phyloP scores from a whole-genome alignment of 441 rosid species.

The Erodium moschatum region DNA sequence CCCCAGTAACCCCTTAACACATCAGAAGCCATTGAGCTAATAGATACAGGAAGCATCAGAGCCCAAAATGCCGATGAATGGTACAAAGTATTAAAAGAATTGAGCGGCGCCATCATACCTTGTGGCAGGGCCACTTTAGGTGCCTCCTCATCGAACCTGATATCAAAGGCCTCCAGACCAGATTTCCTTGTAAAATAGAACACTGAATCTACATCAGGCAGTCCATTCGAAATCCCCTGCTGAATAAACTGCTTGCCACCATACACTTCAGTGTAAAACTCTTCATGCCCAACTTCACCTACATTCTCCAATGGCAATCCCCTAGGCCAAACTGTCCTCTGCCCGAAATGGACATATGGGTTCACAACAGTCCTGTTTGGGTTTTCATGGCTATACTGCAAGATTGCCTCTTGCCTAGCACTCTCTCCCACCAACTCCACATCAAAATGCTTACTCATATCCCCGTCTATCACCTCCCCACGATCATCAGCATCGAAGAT shows the following conservation, averaged over 20 bases:
- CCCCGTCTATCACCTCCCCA: conserved; percentile 67
- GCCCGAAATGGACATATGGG: conserved; percentile 83
- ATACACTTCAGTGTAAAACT: conserved; percentile 68
- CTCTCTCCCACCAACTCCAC: conserved; percentile 67
- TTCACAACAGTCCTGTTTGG: conserved; percentile 64
- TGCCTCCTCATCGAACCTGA: conserved; percentile 67
- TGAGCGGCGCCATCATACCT: conserved; percentile 74
- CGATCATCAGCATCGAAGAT: conserved; percentile 84
- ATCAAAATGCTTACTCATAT: conserved; percentile 76
- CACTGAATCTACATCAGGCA: conserved; percentile 93
- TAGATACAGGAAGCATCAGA: conserved; percentile 82
- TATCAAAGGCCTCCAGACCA: conserved; percentile 62
- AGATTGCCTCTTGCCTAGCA: conserved; percentile 60
- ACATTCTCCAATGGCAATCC: conserved; percentile 88
- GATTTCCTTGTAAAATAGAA: conserved; percentile 77
- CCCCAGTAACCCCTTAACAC: conserved; percentile 89
- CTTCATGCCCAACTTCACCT: conserved; percentile 71
- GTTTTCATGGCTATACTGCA: conserved; percentile 77
- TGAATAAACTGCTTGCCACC: conserved; percentile 89
- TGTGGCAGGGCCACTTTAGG: conserved; percentile 88
- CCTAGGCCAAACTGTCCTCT: conserved; percentile 88
- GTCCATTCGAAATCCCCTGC: conserved; percentile 82
- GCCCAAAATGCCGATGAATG: conserved; percentile 92
- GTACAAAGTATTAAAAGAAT: conserved; percentile 73
- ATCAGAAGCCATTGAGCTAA: conserved; percentile 90